These are phyloP conservation scores for Starmerella cellae DNA, from an alignment of 805 yeast species.

Conservation along the genomic window DNA sequence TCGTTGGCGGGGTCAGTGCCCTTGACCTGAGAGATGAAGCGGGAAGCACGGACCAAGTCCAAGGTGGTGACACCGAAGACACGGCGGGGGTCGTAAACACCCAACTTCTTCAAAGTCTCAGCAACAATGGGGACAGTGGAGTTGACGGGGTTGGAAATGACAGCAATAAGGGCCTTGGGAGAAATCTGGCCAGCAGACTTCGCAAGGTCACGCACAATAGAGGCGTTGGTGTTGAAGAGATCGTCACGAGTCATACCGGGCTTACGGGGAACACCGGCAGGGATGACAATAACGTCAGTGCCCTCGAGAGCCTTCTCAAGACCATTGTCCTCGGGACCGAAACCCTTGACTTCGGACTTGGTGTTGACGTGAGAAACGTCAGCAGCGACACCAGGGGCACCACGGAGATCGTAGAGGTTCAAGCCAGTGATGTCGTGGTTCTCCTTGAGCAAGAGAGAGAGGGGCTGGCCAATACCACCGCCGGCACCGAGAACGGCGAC, in stretches of 20 bases:
- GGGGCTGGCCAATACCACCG: constrained; percentile 94
- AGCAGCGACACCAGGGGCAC: constrained; percentile 95
- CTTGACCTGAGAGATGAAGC: constrained; percentile 64
- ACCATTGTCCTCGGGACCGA: constrained; percentile 65
- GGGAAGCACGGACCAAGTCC: constrained; percentile 79
- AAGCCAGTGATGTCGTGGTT: constrained; percentile 79
- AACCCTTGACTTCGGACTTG: constrained; percentile 77
- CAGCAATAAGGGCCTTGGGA: constrained; percentile 70
- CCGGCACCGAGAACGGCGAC: constrained; percentile 87
- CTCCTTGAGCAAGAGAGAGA: constrained; percentile 69
- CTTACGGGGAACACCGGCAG: constrained; percentile 97
- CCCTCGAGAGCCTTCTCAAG: constrained; percentile 56
- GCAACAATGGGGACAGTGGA: constrained; percentile 95
- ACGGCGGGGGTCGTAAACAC: constrained; percentile 82
- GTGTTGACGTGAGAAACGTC: constrained; percentile 91
- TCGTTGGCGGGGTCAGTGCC: constrained; percentile 64
- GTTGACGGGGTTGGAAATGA: constrained; percentile 93
- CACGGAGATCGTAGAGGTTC: constrained; percentile 75
- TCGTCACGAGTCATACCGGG: constrained; percentile 99
- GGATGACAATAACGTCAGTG: constrained; percentile 71
- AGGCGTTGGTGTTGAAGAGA: constrained; percentile 88
- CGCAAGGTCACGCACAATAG: constrained; percentile 87
- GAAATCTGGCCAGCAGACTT: constrained; percentile 66
- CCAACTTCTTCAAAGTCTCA: constrained; percentile 73
- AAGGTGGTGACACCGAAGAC: constrained; percentile 93